These are phyloP conservation scores for Atalantia buxifolia DNA, from an alignment of 345 rosid species.

Conservation along the genomic window DNA sequence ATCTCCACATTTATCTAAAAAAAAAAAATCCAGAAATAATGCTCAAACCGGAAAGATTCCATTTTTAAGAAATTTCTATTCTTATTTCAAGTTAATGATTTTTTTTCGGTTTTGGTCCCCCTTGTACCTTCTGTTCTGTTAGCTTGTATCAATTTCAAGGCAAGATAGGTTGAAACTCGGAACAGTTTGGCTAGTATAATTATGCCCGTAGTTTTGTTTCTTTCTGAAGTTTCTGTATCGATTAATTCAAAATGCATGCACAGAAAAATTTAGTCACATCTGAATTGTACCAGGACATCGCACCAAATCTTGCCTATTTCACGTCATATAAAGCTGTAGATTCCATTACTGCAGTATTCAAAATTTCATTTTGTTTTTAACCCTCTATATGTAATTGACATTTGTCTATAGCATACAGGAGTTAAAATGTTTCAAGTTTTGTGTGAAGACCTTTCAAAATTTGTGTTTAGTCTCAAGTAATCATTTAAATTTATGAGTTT, in stretches of 20 bases:
- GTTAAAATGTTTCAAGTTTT: too few species aligned
- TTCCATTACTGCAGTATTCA: not conserved
- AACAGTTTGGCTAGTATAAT: slow-evolving; percentile 7
- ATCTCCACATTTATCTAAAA: too few species aligned
- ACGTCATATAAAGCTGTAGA: not conserved
- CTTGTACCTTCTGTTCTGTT: not conserved
- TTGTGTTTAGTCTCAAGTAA: too few species aligned
- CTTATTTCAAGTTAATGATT: slow-evolving; percentile 7
- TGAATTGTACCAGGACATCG: not conserved
- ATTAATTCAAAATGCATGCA: not conserved
- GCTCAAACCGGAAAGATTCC: not conserved
- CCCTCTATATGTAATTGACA: too few species aligned
- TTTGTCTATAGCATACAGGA: too few species aligned
- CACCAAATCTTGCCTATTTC: slow-evolving; percentile 3
- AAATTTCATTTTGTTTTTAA: not conserved
- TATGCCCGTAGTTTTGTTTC: not conserved
- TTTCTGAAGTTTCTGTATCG: not conserved
- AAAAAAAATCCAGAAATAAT: not conserved
- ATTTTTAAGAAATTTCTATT: not conserved
- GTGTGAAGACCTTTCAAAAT: too few species aligned
- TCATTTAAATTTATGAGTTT: not conserved
- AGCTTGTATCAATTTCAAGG: slow-evolving; percentile 11
- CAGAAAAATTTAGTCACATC: slow-evolving; percentile 14
- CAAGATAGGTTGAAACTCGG: not conserved
- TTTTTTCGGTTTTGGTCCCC: not conserved